Base-by-base conservation (phyloP, 1,284 basidiomycete species). In the Termitomyces sp. region DNA sequence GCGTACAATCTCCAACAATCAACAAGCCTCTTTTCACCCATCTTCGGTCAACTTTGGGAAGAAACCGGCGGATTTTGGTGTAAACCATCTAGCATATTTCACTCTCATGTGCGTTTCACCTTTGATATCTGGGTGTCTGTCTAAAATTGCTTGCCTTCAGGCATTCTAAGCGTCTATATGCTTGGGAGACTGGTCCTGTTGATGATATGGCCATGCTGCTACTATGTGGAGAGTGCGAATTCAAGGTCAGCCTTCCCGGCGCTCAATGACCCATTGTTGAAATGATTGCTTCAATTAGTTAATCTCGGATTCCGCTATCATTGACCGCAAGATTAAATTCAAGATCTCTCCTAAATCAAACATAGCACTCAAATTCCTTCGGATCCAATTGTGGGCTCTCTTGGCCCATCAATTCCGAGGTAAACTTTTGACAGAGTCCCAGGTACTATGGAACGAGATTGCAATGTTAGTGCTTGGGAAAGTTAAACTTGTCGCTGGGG, bases 141-240 rank as follows among this genome's bases (percentile, higher is more conserved):
- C 38, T 30, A 21, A 60, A 47, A 53, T 13, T 47, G 44, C 9
- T 39, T 24, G 24, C 24, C 24, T 39, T 28, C 62, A 92, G 93
- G 90, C 91, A 93, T 67, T 93, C 92, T 12, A 93, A 90, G 73
- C 91, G 86, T 69, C 72, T 98, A 30, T 99, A 96, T 69, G 94
- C 90, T n/a, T 98, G 94, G 93, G 97, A 99, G 70, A 94, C 91
- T 1, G 88, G 91, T 1, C 90, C 94, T 1, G 84, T 94, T 4
- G 90, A 97, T 58, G 92, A 98, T 63, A 73, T 91, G 30, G 83
- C 92, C 1, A 70, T 99, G 45, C 68, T 93, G 17, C 74, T 98
- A 24, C 73, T 98, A 0, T 98, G 95, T 61, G 96, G 97, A 1
- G 97, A 98, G 62, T 78, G 82, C 12, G 96, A 99, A 59, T 89